These are phyloP conservation scores for Cichorium intybus DNA, from an alignment of 140 eudicot genomes.

Conservation along the genomic window DNA sequence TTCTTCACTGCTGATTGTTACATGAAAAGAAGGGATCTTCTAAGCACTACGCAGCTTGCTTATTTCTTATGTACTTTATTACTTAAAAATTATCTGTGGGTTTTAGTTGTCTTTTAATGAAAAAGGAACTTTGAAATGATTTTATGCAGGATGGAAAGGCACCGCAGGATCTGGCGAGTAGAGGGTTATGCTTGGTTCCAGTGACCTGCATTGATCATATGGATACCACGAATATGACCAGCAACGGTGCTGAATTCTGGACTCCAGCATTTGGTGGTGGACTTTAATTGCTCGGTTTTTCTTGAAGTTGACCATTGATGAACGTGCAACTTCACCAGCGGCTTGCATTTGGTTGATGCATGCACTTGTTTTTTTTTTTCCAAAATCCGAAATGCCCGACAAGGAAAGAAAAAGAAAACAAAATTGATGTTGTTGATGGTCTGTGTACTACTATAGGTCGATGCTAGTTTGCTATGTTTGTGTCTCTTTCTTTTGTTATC, in stretches of 20 bases:
- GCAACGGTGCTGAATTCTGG: conserved; percentile 80
- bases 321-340: neutral
- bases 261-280: conserved; percentile 80
- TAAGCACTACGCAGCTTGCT: neutral
- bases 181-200: conserved; percentile 90
- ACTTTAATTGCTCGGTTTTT: conserved; percentile 27
- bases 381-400: neutral
- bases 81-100: neutral
- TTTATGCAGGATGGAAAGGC: conserved; percentile 33
- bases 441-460: neutral
- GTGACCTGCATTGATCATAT: conserved; percentile 55
- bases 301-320: neutral
- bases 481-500: conserved; percentile 1
- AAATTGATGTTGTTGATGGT: neutral
- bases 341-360: neutral
- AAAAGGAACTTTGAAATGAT: neutral
- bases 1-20: conserved; percentile 33
- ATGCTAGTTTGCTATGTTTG: neutral
- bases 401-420: conserved; percentile 9
- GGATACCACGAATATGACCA: conserved; percentile 39
- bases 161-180: conserved; percentile 54
- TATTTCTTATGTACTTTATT: neutral
- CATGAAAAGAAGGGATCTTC: conserved; percentile 35
- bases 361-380: neutral
- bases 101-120: neutral